These are phyloP conservation scores for Eucalyptus globulus DNA, from an alignment of 345 rosid genomes.

Conservation along the genomic window DNA sequence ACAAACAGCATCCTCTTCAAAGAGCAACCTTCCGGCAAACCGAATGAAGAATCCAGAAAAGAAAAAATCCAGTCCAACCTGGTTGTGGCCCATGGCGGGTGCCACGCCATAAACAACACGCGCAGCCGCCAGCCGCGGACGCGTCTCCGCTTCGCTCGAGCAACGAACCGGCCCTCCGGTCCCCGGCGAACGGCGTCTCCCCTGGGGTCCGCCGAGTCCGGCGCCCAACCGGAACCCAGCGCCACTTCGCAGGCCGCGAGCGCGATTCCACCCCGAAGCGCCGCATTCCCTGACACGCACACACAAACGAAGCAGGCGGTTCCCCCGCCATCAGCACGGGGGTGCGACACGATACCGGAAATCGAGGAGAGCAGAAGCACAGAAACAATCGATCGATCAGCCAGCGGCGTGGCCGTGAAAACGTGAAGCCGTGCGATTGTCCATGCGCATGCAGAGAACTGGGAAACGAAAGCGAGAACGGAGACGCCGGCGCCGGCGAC, in stretches of 20 bases:
- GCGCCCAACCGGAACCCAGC: not conserved
- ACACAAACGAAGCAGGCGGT: not conserved
- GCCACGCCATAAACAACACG: slow-evolving; percentile 64
- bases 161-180: slow-evolving; percentile 11
- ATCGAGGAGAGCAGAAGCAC: not conserved
- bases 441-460: not conserved
- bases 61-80: slow-evolving; percentile 21
- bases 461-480: not conserved
- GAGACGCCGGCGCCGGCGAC: not conserved
- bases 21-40: not conserved
- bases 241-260: not conserved
- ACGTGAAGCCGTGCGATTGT: not conserved
- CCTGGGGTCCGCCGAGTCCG: not conserved
- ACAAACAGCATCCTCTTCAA: not conserved
- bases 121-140: slow-evolving; percentile 26
- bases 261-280: not conserved
- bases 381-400: not conserved
- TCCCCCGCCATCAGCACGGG: not conserved
- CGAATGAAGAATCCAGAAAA: not conserved
- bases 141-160: slow-evolving; percentile 13
- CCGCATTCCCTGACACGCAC: not conserved
- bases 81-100: slow-evolving; percentile 85
- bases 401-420: not conserved
- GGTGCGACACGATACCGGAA: not conserved
- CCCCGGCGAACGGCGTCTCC: not conserved